phyloP scores from a whole-genome alignment of 2,329 filamentous ascomycete genomes.

The Ophiocordyceps sinensis region DNA sequence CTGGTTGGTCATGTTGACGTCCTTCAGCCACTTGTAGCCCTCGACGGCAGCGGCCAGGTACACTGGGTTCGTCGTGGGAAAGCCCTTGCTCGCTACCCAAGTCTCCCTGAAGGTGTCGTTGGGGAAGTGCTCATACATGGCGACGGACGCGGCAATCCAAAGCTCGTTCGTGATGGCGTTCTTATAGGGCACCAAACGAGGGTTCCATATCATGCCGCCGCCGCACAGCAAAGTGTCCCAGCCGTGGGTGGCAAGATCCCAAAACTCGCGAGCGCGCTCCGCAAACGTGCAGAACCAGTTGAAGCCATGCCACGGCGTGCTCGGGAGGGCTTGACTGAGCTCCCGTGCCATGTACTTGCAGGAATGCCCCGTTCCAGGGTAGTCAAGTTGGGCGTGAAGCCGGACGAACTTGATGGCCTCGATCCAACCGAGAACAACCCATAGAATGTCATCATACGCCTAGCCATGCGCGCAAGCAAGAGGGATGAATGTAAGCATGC shows the following conservation, averaged over 20 bases:
- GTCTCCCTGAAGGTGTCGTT: conserved; percentile 63
- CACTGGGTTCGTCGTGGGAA: conserved; percentile 34
- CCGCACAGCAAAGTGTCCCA: conserved; percentile 73
- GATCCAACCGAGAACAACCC: conserved; percentile 87
- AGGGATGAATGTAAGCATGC: background rate
- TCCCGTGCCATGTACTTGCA: conserved; percentile 3
- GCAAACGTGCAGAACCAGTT: conserved; percentile 66
- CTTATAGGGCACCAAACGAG: conserved; percentile 69
- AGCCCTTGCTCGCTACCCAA: conserved; percentile 26
- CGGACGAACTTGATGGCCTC: conserved; percentile 66
- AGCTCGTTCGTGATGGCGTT: conserved; percentile 94
- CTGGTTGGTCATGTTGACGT: conserved; percentile 66
- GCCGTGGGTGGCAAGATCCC: conserved; percentile 61
- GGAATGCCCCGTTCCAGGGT: conserved; percentile 17
- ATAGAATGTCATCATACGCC: conserved; percentile 89
- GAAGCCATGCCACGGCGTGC: conserved; percentile 56
- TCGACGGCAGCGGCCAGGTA: conserved; percentile 62
- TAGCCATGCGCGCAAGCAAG: conserved; percentile 16
- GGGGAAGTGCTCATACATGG: conserved; percentile 83
- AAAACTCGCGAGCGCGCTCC: conserved; percentile 73
- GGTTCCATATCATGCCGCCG: conserved; percentile 88
- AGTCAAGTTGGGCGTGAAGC: conserved; percentile 51
- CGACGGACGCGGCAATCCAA: conserved; percentile 69
- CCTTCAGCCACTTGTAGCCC: conserved; percentile 67
- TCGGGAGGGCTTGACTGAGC: conserved; percentile 7